A percentile compares a stretch with the other conserved stretches of the same genome.
Conservation (phyloP, 352 stramenopile species). For the Pythium phragmiticola region DNA sequence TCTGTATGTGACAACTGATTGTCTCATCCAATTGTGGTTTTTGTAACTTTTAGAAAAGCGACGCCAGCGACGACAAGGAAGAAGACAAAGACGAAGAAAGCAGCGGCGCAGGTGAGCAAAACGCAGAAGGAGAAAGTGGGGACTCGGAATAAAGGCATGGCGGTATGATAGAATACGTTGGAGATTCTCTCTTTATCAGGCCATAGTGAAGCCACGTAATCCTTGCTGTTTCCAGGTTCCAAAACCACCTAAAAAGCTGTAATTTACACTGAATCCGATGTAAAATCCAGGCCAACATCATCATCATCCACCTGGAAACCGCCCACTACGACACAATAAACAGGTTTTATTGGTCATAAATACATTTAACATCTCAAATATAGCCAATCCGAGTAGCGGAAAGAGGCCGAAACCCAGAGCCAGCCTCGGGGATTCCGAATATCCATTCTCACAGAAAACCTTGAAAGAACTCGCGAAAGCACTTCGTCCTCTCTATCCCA, state of each 20-base stretch:
- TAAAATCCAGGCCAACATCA: not conserved
- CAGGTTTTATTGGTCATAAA: not conserved
- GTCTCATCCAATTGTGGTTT: not conserved
- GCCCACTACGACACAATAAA: too few relatives aligned
- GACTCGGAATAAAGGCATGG: not conserved
- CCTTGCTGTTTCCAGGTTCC: not conserved
- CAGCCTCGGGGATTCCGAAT: not conserved
- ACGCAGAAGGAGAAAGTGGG: not conserved
- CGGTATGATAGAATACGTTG: not conserved
- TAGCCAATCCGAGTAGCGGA: not conserved
- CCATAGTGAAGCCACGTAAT: not conserved
- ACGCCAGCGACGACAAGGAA: conserved; percentile 14
- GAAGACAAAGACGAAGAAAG: conserved; percentile 13
- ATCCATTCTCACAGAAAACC: not conserved
- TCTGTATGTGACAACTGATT: not conserved
- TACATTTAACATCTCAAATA: not conserved
- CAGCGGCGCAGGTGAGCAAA: not conserved
- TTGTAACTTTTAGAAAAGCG: conserved; percentile 14
- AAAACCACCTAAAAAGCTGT: not conserved
- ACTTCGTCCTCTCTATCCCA: not conserved
- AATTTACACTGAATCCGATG: not conserved
- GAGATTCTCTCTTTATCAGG: not conserved
- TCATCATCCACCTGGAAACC: too few relatives aligned
- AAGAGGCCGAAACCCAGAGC: not conserved
- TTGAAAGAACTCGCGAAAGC: not conserved